Base-by-base conservation (phyloP, 129 eudicot genomes). In the Scalesia atractyloides region DNA sequence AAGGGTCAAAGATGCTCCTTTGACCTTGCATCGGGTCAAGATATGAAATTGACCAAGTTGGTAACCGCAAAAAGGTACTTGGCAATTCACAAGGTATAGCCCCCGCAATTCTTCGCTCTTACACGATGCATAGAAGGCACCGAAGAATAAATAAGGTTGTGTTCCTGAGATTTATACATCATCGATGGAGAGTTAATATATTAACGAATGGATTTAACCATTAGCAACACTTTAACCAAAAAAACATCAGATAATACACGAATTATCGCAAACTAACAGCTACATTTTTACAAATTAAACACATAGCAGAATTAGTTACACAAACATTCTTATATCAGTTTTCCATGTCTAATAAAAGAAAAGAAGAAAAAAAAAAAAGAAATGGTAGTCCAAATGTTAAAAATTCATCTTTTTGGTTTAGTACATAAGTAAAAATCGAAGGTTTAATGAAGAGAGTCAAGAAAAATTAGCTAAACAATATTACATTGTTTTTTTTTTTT, bases 1-100 rank as follows among this genome's bases (percentile, higher is more conserved):
- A 83, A 56, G 86, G 75, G 30, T 60, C 66, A 30, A 60, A 60
- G 18, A 60, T 60, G 66, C 66, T 60, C 66, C 66, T 60, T 60
- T 60, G 66, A 60, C 19, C 66, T 60, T 14, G 66, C 66, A 60
- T 60, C 44, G 15, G 66, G 19, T 60, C 66, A 60, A 60, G 48
- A 15, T 44, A 52, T 15, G 30, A 64, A 36, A 76, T 60, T 62
- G 70, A 74, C 47, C 83, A 30, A 77, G 39, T 26, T 11, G 33
- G 24, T 24, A 66, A n/a, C n/a, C n/a, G n/a, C n/a, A n/a, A n/a
- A n/a, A n/a, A n/a, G n/a, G n/a, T n/a, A n/a, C n/a, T n/a, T n/a
- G n/a, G n/a, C n/a, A n/a, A n/a, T 65, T 65, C 66, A 64, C 66
- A 65, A 53, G 64, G 67, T 56, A 75, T 47, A 3, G 33, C 68